These are phyloP conservation scores for Scleromitrula shiraiana DNA, from an alignment of 2,329 filamentous ascomycete genomes.

Conservation along the genomic window DNA sequence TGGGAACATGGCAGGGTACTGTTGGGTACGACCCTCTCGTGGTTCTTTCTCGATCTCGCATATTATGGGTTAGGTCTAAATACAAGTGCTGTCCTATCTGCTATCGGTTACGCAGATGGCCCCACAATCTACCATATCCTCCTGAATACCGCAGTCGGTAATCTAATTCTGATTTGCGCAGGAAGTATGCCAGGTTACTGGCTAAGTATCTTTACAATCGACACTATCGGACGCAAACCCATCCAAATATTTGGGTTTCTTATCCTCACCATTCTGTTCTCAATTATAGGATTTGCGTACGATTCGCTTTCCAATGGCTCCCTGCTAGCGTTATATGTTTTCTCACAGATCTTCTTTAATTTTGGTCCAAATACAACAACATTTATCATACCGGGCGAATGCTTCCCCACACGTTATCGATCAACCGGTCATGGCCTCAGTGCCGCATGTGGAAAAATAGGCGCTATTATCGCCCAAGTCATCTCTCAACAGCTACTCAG, in stretches of 20 bases:
- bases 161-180: conserved; percentile 69
- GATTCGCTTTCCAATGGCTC: conserved; percentile 39
- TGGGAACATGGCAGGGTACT: conserved; percentile 65
- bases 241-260: conserved; percentile 60
- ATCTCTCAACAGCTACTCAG: conserved; percentile 56
- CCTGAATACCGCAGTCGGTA: conserved; percentile 66
- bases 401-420: conserved; percentile 56
- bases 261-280: conserved; percentile 53
- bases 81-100: conserved; percentile 60
- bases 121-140: conserved; percentile 59
- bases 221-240: conserved; percentile 68
- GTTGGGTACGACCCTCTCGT: conserved; percentile 68
- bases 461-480: conserved; percentile 58
- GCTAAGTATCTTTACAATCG: conserved; percentile 64
- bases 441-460: conserved; percentile 59
- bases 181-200: conserved; percentile 76
- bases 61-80: conserved; percentile 70
- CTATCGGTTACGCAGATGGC: conserved; percentile 63
- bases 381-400: conserved; percentile 57
- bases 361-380: conserved; percentile 59
- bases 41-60: conserved; percentile 71
- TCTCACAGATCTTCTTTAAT: conserved; percentile 61
- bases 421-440: conserved; percentile 57
- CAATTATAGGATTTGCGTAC: conserved; percentile 54
- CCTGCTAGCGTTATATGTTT: conserved; percentile 53